Percentiles rank a stretch among this genome's conserved stretches.
These are phyloP conservation scores for Acer campestre DNA, from an alignment of 345 rosid genomes.

Conservation along the genomic window DNA sequence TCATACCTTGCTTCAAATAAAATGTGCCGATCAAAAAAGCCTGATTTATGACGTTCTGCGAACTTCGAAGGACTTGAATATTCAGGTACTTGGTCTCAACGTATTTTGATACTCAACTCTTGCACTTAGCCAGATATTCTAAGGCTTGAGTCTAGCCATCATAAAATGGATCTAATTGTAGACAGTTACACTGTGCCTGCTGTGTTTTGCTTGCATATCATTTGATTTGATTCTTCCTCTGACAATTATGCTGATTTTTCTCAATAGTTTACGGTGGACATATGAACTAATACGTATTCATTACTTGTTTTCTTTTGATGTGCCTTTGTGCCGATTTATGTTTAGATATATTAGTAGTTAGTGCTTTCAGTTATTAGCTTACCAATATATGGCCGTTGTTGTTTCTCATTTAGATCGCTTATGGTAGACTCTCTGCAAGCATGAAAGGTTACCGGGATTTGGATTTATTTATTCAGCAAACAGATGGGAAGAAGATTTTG, in stretches of 20 bases:
- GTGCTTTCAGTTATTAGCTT: slow-evolving; percentile 8
- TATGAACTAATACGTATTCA: background rate
- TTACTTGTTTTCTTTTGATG: background rate
- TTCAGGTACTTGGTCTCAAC: slow-evolving; percentile 45
- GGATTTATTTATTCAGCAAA: slow-evolving; percentile 64
- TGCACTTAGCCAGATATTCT: background rate
- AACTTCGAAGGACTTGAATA: slow-evolving; percentile 72
- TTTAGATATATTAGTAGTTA: background rate
- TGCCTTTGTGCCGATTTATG: background rate
- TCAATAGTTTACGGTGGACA: background rate
- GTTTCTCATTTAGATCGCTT: slow-evolving; percentile 48
- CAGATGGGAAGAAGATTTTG: slow-evolving; percentile 64
- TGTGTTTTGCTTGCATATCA: background rate
- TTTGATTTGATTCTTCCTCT: background rate
- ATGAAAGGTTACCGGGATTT: slow-evolving; percentile 47
- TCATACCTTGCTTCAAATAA: slow-evolving; percentile 70
- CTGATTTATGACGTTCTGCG: slow-evolving; percentile 73
- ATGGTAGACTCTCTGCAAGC: slow-evolving; percentile 63
- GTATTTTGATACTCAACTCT: background rate
- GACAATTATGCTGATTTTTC: slow-evolving; percentile 4
- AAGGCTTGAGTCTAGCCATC: background rate
- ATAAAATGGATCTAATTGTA: background rate
- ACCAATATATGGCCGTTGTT: slow-evolving; percentile 16
- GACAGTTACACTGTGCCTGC: background rate
- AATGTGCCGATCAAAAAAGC: slow-evolving; percentile 72